A percentile compares a stretch with the other conserved stretches of the same genome.
Evolutionary conservation across 176 grass and related monocot species (phyloP).

Genomic region (Triticum monococcum): DNA sequence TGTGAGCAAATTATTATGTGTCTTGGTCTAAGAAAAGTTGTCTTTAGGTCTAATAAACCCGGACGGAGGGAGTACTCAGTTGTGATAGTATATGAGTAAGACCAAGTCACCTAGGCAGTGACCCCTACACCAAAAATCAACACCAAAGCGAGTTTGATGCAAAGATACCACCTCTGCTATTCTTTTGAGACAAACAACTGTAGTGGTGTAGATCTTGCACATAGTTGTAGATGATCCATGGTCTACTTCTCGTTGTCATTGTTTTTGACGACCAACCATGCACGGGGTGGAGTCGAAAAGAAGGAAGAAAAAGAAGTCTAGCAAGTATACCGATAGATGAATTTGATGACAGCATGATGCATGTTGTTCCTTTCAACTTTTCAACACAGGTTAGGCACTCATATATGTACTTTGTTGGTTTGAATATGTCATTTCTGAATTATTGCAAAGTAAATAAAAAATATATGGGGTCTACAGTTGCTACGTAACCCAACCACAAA

Average conservation of each 20-base stretch:
- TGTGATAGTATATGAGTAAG: not conserved
- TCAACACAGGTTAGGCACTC: not conserved
- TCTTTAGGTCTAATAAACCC: too few relatives aligned
- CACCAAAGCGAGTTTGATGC: not conserved
- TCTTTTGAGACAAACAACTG: not conserved
- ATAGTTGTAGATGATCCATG: not conserved
- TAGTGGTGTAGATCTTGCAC: not conserved
- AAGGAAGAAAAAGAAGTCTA: too few relatives aligned
- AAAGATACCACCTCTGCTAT: not conserved
- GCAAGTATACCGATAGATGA: too few relatives aligned
- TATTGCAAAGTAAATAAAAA: not conserved
- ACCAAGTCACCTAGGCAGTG: not conserved
- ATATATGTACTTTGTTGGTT: not conserved
- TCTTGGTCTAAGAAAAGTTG: too few relatives aligned
- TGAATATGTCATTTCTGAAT: not conserved
- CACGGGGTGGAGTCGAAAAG: too few relatives aligned
- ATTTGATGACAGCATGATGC: too few relatives aligned
- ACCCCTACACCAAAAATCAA: not conserved
- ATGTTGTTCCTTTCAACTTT: not conserved
- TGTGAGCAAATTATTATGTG: too few relatives aligned
- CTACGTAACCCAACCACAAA: not conserved
- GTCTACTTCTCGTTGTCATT: not conserved
- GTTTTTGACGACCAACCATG: not conserved
- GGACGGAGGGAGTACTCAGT: too few relatives aligned
- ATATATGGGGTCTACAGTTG: not conserved